Conservation (phyloP, 148 eudicot species). For the Salicornia ramosissima region DNA sequence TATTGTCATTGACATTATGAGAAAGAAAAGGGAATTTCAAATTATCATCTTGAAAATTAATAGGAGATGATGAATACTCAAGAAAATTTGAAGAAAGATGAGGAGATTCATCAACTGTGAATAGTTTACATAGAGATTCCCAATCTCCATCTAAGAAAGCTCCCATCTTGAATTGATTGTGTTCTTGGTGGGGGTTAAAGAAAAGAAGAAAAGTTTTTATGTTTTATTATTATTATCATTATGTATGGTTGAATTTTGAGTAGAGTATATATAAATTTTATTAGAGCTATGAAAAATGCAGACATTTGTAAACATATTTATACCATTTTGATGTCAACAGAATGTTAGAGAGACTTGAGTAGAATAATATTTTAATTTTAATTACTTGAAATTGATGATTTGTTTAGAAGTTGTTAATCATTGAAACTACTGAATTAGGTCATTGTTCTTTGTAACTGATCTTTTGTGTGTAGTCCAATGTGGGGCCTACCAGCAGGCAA, state of each 20-base stretch:
- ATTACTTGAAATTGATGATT: constrained; percentile 23
- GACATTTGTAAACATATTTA: constrained; percentile 28
- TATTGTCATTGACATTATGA: neutral
- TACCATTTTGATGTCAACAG: constrained; percentile 17
- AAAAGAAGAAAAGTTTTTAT: too few species aligned
- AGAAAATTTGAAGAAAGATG: constrained; percentile 27
- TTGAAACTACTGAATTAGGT: neutral
- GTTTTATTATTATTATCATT: too few species aligned
- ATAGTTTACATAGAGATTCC: constrained; percentile 46
- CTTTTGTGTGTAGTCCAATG: constrained; percentile 41
- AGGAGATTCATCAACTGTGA: constrained; percentile 32
- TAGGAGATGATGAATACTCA: constrained; percentile 20
- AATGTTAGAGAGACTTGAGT: constrained; percentile 30
- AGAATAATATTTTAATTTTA: too few species aligned
- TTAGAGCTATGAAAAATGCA: constrained; percentile 10
- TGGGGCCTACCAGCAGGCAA: constrained; percentile 37
- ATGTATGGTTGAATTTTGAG: too few species aligned
- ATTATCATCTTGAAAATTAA: constrained; percentile 9
- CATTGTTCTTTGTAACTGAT: constrained; percentile 32
- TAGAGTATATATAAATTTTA: too few species aligned
- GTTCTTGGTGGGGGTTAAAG: too few species aligned
- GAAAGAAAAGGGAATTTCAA: neutral
- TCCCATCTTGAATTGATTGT: too few species aligned
- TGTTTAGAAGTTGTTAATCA: constrained; percentile 4
- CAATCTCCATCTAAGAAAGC: constrained; percentile 44